Evolutionary conservation across 441 rosid species (phyloP).

Genomic region (Adansonia rubrostipa): DNA sequence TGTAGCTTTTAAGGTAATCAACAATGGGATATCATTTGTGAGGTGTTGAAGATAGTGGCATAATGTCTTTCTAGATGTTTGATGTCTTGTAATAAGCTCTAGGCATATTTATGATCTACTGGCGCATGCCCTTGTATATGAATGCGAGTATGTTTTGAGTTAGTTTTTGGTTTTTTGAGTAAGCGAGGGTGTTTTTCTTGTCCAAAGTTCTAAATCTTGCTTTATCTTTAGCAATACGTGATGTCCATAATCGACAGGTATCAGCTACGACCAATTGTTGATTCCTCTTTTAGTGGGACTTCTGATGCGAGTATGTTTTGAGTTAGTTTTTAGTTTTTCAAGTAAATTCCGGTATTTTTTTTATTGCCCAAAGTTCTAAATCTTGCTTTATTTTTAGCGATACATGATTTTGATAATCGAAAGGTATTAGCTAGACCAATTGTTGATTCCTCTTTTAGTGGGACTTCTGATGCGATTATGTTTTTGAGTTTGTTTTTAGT

Average conservation of each 20-base stretch:
- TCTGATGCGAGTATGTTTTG: neutral
- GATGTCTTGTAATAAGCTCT: neutral
- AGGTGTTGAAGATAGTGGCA: neutral
- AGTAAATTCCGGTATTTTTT: neutral
- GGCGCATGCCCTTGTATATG: neutral
- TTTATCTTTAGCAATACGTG: neutral
- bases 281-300: neutral
- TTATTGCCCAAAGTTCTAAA: neutral
- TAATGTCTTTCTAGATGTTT: neutral
- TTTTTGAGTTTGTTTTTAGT: neutral
- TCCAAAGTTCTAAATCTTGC: neutral
- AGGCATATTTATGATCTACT: neutral
- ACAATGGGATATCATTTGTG: neutral
- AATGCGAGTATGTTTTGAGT: neutral
- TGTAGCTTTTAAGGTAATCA: neutral
- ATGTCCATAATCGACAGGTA: neutral
- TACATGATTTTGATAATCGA: neutral
- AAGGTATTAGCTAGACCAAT: conserved; percentile 8
- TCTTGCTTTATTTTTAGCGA: neutral
- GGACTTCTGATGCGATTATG: neutral
- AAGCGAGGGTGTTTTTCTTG: neutral
- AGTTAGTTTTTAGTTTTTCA: neutral
- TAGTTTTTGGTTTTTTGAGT: neutral
- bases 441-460: neutral
- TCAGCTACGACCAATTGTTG: conserved; percentile 2